Percentiles rank a stretch among this genome's conserved stretches.
Evolutionary conservation across 1,284 basidiomycete species (phyloP).

Genomic region (Mycena sp.): DNA sequence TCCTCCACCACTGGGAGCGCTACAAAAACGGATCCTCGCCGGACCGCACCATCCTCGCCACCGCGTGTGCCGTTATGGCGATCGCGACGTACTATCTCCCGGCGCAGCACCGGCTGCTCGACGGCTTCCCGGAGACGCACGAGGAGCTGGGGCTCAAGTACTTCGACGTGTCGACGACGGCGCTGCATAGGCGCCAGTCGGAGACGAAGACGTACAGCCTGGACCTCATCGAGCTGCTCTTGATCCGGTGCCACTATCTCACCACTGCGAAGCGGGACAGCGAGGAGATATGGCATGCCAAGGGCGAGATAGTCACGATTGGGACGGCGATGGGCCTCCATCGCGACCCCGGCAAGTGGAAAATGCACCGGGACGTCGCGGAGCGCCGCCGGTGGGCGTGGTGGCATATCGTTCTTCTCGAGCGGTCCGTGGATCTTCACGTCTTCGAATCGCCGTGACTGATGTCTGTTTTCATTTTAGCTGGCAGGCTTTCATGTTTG

Average conservation of each 20-base stretch:
- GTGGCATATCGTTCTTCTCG: constrained; percentile 84
- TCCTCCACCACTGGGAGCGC: constrained; percentile 71
- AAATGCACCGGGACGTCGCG: constrained; percentile 70
- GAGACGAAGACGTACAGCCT: constrained; percentile 73
- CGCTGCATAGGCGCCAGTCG: constrained; percentile 68
- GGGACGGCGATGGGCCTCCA: constrained; percentile 84
- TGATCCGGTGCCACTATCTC: constrained; percentile 76
- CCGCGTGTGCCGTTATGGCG: constrained; percentile 75
- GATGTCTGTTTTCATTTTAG: constrained; percentile 48
- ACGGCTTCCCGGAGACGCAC: constrained; percentile 54
- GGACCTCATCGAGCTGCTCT: constrained; percentile 77
- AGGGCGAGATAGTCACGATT: constrained; percentile 76
- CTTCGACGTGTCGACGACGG: constrained; percentile 71
- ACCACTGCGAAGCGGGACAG: constrained; percentile 76
- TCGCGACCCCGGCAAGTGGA: constrained; percentile 79
- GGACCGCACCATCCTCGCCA: constrained; percentile 75
- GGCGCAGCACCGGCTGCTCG: constrained; percentile 65
- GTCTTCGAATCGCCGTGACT: constrained; percentile 27
- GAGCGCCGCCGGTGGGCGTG: constrained; percentile 85
- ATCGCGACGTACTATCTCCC: constrained; percentile 78
- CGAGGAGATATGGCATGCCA: constrained; percentile 80
- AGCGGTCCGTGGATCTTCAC: constrained; percentile 59
- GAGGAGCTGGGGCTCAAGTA: constrained; percentile 71
- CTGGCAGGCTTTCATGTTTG: constrained; percentile 88
- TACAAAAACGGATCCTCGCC: constrained; percentile 73